A percentile compares a stretch with the other conserved stretches of the same genome.
Conservation (phyloP, 768 basidiomycete species). For the Scleroderma citrinum region DNA sequence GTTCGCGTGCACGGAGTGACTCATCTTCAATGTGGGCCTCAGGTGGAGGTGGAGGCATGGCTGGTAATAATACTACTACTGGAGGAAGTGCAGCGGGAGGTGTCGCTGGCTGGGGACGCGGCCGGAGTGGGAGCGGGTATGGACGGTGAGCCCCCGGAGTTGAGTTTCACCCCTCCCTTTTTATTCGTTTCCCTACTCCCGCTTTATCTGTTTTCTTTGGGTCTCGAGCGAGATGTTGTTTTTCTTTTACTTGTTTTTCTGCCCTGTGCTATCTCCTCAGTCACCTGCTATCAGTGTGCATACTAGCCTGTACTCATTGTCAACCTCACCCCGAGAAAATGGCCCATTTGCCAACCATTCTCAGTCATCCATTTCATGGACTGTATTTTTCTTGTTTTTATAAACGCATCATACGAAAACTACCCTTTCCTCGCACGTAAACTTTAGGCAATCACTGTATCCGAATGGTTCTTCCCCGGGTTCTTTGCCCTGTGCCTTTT, state of each 20-base stretch:
- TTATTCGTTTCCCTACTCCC: not conserved
- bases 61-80: slow-evolving; percentile 10
- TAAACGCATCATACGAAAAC: not conserved
- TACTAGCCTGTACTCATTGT: too few species aligned
- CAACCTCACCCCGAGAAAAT: too few species aligned
- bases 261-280: not conserved
- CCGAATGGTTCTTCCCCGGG: not conserved
- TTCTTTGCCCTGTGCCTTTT: not conserved
- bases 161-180: too few species aligned
- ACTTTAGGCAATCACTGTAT: not conserved
- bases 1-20: not conserved
- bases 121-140: not conserved
- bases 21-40: not conserved
- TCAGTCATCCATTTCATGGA: not conserved
- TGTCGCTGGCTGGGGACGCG: slow-evolving; percentile 6
- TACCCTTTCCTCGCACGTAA: too few species aligned
- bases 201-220: slow-evolving; percentile 1
- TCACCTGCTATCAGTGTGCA: not conserved
- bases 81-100: slow-evolving; percentile 13
- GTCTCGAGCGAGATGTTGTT: not conserved
- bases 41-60: slow-evolving; percentile 3
- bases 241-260: not conserved
- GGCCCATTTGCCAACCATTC: not conserved
- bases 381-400: not conserved
- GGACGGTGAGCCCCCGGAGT: slow-evolving; percentile 7